Evolutionary conservation across 2,329 filamentous ascomycete genomes (phyloP), one percentile per base, ranked within the genome.

Genomic region (Pseudopithomyces maydicus): DNA sequence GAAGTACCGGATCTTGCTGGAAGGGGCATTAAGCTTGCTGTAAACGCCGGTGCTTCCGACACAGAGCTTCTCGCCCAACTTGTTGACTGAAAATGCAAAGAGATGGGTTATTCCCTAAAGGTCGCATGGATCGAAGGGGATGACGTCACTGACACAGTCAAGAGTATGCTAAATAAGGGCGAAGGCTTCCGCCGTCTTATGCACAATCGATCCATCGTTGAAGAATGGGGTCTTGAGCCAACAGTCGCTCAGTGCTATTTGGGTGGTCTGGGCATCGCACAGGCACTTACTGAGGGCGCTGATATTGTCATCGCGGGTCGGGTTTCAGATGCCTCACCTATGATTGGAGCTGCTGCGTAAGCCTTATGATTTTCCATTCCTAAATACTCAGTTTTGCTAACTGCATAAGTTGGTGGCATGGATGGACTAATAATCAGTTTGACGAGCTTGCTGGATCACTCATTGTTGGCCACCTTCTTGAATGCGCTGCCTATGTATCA

Each of bases 61-160:
- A 71, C 71, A 0, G 63, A 68, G 48, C 50, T 66, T 23, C 61
- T 73, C 7, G 63, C 63, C 15, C 57, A 71, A 44, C 56, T 68
- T 12, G 64, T 73, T 1, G 59, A 66, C 12, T 70, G 72, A 55
- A 65, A 66, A 33, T 59, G 65, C 22, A 67, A 67, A 44, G 65
- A 68, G 47, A 58, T 61, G 52, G 65, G 65, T 1, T 59, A 67
- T 12, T 60, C 60, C 2, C 23, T 74, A 32, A 74, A 74, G 50
- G 66, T 77, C 23, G 73, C 74, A 11, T 77, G 72, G 72, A 68
- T 77, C 7, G 80, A 78, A 43, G 81, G 86, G 5, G 74, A 76
- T 41, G 73, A 77, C 58, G 69, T 73, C 10, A 63, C 71, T 0
- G 66, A 63, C n/a, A 74, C 71, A 0, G 68, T 79, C 1, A 68